Evolutionary conservation across 2,329 filamentous ascomycete genomes (phyloP).

Genomic region (Talaromyces islandicus): DNA sequence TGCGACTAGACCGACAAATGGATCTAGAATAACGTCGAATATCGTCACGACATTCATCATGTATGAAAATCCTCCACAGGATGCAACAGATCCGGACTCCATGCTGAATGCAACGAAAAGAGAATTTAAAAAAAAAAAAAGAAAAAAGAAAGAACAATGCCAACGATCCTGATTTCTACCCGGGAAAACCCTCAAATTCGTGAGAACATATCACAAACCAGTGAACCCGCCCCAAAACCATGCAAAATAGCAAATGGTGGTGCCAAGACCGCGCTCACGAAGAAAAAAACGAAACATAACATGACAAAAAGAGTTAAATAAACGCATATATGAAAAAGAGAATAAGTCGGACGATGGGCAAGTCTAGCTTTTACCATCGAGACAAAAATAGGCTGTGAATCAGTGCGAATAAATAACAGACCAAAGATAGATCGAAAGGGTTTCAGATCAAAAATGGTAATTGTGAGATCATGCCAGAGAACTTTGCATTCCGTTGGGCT

Average conservation of each 20-base stretch:
- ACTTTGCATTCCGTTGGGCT: conserved; percentile 27
- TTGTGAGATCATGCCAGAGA: conserved; percentile 21
- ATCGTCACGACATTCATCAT: conserved; percentile 8
- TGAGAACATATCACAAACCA: conserved; percentile 12
- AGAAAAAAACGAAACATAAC: conserved; percentile 6
- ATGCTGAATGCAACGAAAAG: conserved; percentile 20
- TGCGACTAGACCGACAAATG: not conserved
- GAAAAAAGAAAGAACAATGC: conserved; percentile 4
- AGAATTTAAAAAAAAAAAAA: too few species aligned
- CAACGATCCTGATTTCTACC: not conserved
- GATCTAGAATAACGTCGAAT: not conserved
- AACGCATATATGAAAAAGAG: conserved; percentile 1
- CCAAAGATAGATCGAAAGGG: not conserved
- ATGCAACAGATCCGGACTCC: conserved; percentile 19
- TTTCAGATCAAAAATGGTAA: not conserved
- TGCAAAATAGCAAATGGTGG: conserved; percentile 12
- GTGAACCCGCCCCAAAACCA: conserved; percentile 5
- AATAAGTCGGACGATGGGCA: not conserved
- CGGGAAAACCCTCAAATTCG: conserved; percentile 1
- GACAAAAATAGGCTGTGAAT: not conserved
- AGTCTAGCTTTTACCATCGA: not conserved
- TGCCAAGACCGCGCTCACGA: conserved; percentile 11
- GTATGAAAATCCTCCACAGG: conserved; percentile 12
- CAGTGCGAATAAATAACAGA: not conserved
- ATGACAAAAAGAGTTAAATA: conserved; percentile 7